Percentiles rank a stretch among this genome's conserved stretches.
Conservation (phyloP, 306 rosid genomes). For the Cucumis sativus region Cucumber_9930_V3 NC_026655.2:1745501-1746000, state of each 20-base stretch:
- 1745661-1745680: not conserved
- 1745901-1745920: not conserved
- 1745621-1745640: not conserved
- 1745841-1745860: not conserved
- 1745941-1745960: not conserved
- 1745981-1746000: constrained; percentile 1
- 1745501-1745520: not conserved
- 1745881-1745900: not conserved
- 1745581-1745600: not conserved
- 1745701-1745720: not conserved
- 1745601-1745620: not conserved
- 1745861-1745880: not conserved
- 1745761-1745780: not conserved
- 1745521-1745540: not conserved
- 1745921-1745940: not conserved
- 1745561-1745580: not conserved
- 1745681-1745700: not conserved
- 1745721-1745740: not conserved
- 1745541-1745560: not conserved
- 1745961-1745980: not conserved
- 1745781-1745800: not conserved
- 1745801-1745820: not conserved
- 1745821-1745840: not conserved
- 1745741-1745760: not conserved
- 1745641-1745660: not conserved